Percentiles rank a stretch among this genome's conserved stretches.
Conservation (phyloP, 129 eudicot species). For the Escallonia herrerae region DNA sequence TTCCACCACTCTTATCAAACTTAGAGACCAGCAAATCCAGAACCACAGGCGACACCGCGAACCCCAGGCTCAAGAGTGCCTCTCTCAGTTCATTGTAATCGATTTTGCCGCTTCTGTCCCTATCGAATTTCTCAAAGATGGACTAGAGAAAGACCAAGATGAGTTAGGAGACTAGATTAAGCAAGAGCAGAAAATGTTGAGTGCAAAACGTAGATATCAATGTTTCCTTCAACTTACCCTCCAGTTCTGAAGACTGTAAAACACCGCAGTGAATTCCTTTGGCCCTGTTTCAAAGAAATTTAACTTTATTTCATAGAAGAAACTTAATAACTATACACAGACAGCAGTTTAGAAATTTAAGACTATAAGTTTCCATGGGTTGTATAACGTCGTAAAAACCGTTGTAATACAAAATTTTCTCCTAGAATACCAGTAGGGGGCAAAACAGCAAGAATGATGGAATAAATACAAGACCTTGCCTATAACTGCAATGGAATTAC, state of each 20-base stretch:
- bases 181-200: not conserved
- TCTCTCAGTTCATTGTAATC: conserved; percentile 69
- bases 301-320: not conserved
- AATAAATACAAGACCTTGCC: no score
- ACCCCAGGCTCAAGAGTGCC: conserved; percentile 78
- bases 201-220: not conserved
- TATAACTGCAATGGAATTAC: no score
- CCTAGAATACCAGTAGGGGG: no score
- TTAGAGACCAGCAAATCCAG: conserved; percentile 73
- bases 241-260: conserved; percentile 84
- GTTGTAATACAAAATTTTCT: no score
- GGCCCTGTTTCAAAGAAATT: conserved; percentile 53
- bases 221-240: conserved; percentile 51
- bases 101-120: conserved; percentile 84
- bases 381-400: no score
- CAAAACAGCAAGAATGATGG: no score
- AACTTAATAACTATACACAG: not conserved
- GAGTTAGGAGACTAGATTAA: not conserved
- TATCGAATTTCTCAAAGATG: conserved; percentile 72
- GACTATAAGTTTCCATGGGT: no score
- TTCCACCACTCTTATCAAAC: conserved; percentile 81
- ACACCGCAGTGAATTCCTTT: conserved; percentile 69
- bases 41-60: conserved; percentile 53
- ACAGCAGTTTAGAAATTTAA: no score
- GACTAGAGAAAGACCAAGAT: conserved; percentile 28